These are phyloP conservation scores for Russula sp. DNA, from an alignment of 768 basidiomycete species.

Conservation along the genomic window DNA sequence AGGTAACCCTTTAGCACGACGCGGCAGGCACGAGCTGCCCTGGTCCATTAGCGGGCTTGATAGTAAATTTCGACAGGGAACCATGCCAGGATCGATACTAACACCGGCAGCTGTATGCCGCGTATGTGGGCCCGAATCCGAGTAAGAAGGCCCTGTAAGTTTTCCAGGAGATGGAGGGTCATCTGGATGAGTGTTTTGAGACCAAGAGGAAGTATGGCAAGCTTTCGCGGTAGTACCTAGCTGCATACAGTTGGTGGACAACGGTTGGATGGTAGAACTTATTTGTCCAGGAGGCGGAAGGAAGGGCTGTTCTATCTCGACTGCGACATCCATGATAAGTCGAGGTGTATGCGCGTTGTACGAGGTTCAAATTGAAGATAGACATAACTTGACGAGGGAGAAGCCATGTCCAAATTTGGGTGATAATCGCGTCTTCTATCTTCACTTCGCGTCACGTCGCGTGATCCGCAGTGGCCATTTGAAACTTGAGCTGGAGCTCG, in stretches of 20 bases:
- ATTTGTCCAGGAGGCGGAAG: neutral
- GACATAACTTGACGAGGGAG: neutral
- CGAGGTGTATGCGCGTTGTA: slow-evolving; percentile 5
- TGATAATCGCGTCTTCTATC: too few relatives aligned
- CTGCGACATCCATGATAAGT: neutral
- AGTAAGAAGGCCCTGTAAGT: neutral
- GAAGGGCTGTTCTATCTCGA: too few relatives aligned
- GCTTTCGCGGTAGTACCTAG: neutral
- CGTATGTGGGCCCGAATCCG: neutral
- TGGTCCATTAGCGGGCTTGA: neutral
- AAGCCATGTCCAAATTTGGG: neutral
- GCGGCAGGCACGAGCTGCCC: neutral
- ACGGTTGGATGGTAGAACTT: too few relatives aligned
- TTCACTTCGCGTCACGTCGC: too few relatives aligned
- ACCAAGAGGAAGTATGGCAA: neutral
- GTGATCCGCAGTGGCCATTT: too few relatives aligned
- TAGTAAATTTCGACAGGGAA: neutral
- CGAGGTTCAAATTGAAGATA: neutral
- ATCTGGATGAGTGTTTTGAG: neutral
- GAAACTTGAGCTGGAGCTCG: neutral
- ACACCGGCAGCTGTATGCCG: neutral
- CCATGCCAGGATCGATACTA: neutral
- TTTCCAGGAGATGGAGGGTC: neutral
- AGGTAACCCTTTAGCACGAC: neutral
- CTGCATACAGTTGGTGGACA: neutral